Evolutionary conservation across 2,329 filamentous ascomycete genomes (phyloP).

Genomic region (Acarospora socialis): DNA sequence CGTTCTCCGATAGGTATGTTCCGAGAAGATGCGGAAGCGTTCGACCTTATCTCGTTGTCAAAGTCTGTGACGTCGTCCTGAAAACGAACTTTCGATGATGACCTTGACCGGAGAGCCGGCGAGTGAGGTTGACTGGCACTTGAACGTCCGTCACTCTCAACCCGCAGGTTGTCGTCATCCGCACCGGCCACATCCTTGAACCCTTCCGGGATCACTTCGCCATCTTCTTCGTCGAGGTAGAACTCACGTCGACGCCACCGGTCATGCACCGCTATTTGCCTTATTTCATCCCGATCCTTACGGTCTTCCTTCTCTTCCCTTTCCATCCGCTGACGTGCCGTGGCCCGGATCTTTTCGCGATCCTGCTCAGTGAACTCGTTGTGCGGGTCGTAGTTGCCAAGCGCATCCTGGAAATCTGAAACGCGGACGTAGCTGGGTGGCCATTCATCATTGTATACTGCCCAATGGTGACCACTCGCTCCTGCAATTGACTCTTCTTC

Average conservation of each 20-base stretch:
- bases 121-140: too few relatives aligned
- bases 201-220: constrained; percentile 47
- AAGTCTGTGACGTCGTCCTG: constrained; percentile 51
- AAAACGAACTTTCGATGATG: constrained; percentile 67
- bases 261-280: constrained; percentile 41
- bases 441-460: constrained; percentile 20
- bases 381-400: constrained; percentile 27
- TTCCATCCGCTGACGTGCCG: constrained; percentile 23
- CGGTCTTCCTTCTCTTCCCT: constrained; percentile 27
- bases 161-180: constrained; percentile 26
- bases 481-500: constrained; percentile 19
- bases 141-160: too few relatives aligned
- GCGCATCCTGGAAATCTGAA: constrained; percentile 28
- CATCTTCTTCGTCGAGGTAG: constrained; percentile 77
- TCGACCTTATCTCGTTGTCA: constrained; percentile 57
- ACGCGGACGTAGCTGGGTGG: constrained; percentile 25
- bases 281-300: constrained; percentile 23
- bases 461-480: constrained; percentile 18
- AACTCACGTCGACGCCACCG: constrained; percentile 66
- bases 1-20: constrained; percentile 52
- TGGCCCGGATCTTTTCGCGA: constrained; percentile 21
- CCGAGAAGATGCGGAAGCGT: constrained; percentile 57
- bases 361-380: constrained; percentile 27
- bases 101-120: constrained; percentile 41
- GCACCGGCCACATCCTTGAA: constrained; percentile 35